Evolutionary conservation across 345 rosid genomes (phyloP).

Genomic region (Abelmoschus esculentus): DNA sequence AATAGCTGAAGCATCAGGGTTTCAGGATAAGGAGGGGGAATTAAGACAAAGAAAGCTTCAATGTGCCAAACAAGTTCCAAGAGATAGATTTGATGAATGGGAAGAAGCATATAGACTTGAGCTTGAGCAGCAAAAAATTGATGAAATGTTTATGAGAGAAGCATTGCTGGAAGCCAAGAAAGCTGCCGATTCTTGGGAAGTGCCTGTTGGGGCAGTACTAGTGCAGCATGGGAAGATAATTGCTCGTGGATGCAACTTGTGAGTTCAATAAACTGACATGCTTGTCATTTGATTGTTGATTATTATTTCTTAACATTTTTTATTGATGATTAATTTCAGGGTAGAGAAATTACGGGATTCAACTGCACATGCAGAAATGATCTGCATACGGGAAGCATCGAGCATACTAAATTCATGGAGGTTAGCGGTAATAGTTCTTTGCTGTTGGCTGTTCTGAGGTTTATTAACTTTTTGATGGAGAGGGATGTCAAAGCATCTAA

Average conservation of each 20-base stretch:
- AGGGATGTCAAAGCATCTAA: background rate
- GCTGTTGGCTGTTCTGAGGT: background rate
- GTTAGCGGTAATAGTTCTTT: constrained; percentile 51
- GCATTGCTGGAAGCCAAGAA: constrained; percentile 85
- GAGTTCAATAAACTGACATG: constrained; percentile 27
- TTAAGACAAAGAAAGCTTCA: constrained; percentile 64
- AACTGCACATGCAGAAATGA: constrained; percentile 96
- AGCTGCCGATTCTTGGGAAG: constrained; percentile 97
- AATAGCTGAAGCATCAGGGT: constrained; percentile 30
- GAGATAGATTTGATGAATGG: constrained; percentile 90
- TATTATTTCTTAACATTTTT: constrained; percentile 10
- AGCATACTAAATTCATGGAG: constrained; percentile 71
- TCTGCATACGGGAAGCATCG: constrained; percentile 89
- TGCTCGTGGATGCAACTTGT: constrained; percentile 92
- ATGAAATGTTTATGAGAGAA: constrained; percentile 93
- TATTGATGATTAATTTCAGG: constrained; percentile 36
- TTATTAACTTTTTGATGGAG: background rate
- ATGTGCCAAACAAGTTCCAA: constrained; percentile 55
- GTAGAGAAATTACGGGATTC: constrained; percentile 94
- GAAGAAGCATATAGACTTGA: constrained; percentile 80
- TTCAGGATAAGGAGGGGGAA: constrained; percentile 26
- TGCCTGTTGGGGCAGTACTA: constrained; percentile 92
- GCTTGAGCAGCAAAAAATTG: constrained; percentile 57
- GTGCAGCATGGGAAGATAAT: constrained; percentile 84
- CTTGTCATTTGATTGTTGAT: constrained; percentile 7